Evolutionary conservation across 2,329 filamentous ascomycete genomes (phyloP).

Genomic region (Pleurostoma richardsiae): DNA sequence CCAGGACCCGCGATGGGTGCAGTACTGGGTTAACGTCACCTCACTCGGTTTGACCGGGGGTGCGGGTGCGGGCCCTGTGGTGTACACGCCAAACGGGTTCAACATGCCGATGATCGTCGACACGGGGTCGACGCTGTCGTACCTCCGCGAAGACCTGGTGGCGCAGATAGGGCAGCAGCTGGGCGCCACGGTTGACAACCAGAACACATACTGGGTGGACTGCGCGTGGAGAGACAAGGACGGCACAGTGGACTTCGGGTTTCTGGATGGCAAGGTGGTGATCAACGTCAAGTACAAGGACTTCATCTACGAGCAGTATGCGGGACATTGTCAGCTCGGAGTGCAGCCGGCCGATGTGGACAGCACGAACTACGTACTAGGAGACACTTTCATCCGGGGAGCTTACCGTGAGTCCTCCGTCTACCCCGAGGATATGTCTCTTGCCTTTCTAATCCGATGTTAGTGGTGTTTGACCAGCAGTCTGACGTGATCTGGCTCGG

Average conservation of each 20-base stretch:
- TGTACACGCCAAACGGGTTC: constrained; percentile 22
- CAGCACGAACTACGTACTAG: constrained; percentile 25
- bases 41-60: constrained; percentile 25
- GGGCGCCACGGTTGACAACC: constrained; percentile 20
- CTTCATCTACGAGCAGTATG: constrained; percentile 30
- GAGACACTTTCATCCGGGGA: constrained; percentile 29
- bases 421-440: not conserved
- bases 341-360: constrained; percentile 26
- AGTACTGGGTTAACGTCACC: constrained; percentile 32
- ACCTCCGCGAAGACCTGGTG: constrained; percentile 53
- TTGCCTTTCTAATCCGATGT: constrained; percentile 2
- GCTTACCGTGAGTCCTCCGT: constrained; percentile 24
- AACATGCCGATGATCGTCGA: constrained; percentile 48
- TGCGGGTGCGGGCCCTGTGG: constrained; percentile 10
- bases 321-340: constrained; percentile 25
- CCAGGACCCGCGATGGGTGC: constrained; percentile 23
- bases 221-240: constrained; percentile 29
- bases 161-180: constrained; percentile 28
- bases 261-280: constrained; percentile 31
- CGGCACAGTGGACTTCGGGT: constrained; percentile 43
- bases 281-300: constrained; percentile 40
- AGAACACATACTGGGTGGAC: constrained; percentile 20
- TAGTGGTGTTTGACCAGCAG: constrained; percentile 32
- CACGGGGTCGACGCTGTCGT: constrained; percentile 58
- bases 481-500: constrained; percentile 31